Evolutionary conservation across 371 early-diverging fungal species (phyloP).

Genomic region (Mucor saturninus): DNA sequence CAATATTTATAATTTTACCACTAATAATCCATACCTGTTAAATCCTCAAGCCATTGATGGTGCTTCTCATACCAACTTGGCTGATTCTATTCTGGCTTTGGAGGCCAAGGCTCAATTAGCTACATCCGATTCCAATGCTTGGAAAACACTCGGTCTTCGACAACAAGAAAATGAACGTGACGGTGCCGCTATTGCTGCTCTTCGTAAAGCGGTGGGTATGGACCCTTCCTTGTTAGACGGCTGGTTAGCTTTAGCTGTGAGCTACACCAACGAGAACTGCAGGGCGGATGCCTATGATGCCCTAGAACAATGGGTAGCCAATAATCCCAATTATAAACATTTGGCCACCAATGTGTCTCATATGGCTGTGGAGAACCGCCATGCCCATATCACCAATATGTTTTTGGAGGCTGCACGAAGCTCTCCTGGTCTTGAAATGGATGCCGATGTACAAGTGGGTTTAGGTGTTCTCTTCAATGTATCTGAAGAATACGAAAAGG

Average conservation of each 20-base stretch:
- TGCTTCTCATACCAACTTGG: slow-evolving; percentile 62
- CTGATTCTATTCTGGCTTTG: slow-evolving; percentile 87
- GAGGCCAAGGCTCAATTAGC: slow-evolving; percentile 91
- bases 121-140: slow-evolving; percentile 78
- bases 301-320: slow-evolving; percentile 82
- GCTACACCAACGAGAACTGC: slow-evolving; percentile 88
- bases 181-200: slow-evolving; percentile 82
- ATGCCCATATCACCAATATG: slow-evolving; percentile 68
- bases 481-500: slow-evolving; percentile 85
- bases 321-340: slow-evolving; percentile 66
- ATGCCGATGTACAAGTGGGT: slow-evolving; percentile 89
- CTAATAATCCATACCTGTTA: slow-evolving; percentile 78
- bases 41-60: slow-evolving; percentile 49
- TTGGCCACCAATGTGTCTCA: slow-evolving; percentile 2
- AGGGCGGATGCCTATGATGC: slow-evolving; percentile 81
- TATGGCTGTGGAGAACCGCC: slow-evolving; percentile 39
- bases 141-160: slow-evolving; percentile 80
- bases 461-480: slow-evolving; percentile 91
- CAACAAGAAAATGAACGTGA: slow-evolving; percentile 96
- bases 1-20: slow-evolving; percentile 77
- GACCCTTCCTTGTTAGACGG: slow-evolving; percentile 74
- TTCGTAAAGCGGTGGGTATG: slow-evolving; percentile 71
- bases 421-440: slow-evolving; percentile 69
- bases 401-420: slow-evolving; percentile 77
- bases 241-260: slow-evolving; percentile 84